Base-by-base conservation (phyloP, 169 alveolate genomes). In the Plasmodium vinckei region DNA sequence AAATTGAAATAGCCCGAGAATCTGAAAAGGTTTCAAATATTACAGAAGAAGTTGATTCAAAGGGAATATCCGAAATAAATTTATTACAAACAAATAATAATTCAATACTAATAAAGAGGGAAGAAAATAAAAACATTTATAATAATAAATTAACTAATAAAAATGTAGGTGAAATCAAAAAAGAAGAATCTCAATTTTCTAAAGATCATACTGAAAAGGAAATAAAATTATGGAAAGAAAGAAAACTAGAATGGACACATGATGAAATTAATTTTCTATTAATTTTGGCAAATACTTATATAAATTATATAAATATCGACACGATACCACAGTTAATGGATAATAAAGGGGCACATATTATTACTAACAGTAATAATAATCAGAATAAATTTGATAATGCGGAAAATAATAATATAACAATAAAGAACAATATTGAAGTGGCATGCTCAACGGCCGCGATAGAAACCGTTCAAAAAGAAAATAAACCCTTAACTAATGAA, bases 261-360 rank as follows among this genome's bases (percentile, higher is more conserved):
- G 90, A 82, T 13, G 90, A 82, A 67, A 59, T 68, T 15, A 82
- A 51, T 67, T 82, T 82, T 56, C 82, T 82, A 42, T 82, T 82
- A 33, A 82, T 82, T 25, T 71, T 82, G 51, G 56, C 82, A 53
- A 82, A 82, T 47, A 82, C 90, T 12, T 82, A 82, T 39, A 82
- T 82, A 82, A 82, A 82, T 65, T 82, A 82, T 56, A 70, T 82
- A 59, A 82, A 82, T 44, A 2, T 59, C 17, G 90, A 82, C 23
- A 63, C 47, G 51, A 49, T 49, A n/a, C 46, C 17, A 47, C n/a
- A 57, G 27, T 4, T 9, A 25, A 25, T 10, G 49, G 27, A 19
- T 9, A 69, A 47, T 21, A 69, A 49, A 9, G 64, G 51, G 51
- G 10, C 47, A 9, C 12, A 23, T 4, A 7, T 10, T 33, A 27